phyloP scores from a whole-genome alignment of 106 monocot species.

The Vanilla planifolia region DNA sequence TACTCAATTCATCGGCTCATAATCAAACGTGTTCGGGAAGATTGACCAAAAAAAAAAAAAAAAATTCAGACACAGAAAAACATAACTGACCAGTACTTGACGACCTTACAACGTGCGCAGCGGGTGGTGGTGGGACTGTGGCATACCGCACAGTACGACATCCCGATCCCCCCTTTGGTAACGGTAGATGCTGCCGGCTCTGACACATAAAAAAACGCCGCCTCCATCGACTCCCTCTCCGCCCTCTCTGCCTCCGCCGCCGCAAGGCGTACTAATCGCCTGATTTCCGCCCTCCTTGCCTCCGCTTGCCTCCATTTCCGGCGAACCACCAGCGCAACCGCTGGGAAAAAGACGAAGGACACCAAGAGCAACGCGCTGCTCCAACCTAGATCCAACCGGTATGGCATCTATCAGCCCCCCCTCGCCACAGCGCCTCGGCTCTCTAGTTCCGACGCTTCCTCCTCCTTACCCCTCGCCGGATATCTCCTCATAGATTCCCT shows the following conservation, averaged over 20 bases:
- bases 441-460: not conserved
- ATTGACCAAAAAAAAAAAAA: too few relatives aligned
- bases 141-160: conserved; percentile 2
- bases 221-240: conserved; percentile 10
- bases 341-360: not conserved
- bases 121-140: conserved; percentile 9
- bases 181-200: not conserved
- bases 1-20: not conserved
- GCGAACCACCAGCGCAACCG: conserved; percentile 5
- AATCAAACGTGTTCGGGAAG: too few relatives aligned
- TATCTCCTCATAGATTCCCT: conserved; percentile 7
- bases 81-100: conserved; percentile 5
- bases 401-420: conserved; percentile 4
- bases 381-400: conserved; percentile 6
- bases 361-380: not conserved
- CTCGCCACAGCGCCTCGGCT: not conserved
- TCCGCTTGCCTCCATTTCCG: conserved; percentile 7
- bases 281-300: conserved; percentile 2
- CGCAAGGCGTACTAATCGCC: conserved; percentile 2
- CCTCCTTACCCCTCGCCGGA: not conserved
- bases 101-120: conserved; percentile 10
- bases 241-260: conserved; percentile 10
- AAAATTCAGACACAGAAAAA: not conserved
- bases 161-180: not conserved
- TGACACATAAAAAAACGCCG: not conserved